Evolutionary conservation across 352 stramenopile genomes (phyloP), one percentile per base, ranked within the genome.

Genomic region (Phytopythium chamaehyphon): DNA sequence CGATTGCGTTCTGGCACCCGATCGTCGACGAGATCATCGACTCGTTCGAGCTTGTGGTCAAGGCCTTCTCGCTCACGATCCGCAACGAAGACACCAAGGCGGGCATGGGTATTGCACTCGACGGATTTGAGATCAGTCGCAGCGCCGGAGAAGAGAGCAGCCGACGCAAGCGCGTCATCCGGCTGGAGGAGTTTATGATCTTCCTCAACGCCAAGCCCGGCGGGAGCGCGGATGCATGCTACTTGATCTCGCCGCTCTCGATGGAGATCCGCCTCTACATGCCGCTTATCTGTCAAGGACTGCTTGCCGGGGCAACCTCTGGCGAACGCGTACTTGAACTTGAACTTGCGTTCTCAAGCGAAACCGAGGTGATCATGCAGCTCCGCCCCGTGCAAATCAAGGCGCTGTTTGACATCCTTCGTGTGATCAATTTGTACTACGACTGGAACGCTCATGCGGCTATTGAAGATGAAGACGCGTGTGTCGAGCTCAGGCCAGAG

Each of bases 1-100:
- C 51, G 2, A 8, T 38, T 0, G 67, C 71, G 42, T 71, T 76
- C 44, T 90, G 78, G 79, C 76, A 90, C 24, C 19, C 57, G 36
- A 62, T 70, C 22, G 47, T 90, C 37, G 83, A 93, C 64, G 57
- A 75, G 37, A 51, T 90, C 45, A 61, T 93, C 42, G 80, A 93
- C 47, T 88, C 80, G 44, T 86, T 91, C 47, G 66, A 67, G 24
- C 76, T 90, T 36, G 57, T 64, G 9, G 48, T 89, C 54, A 47
- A 68, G 15, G 55, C 55, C 7, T 71, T 90, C 38, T 66, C 63
- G 31, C 59, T 93, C 14, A 73, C 65, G 33, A 77, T 90, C 39
- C 63, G 69, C 21, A 77, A 91, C 47, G 78, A 91, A 26, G 69
- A 78, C 59, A 76, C 75, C 16, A 59, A 56, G 1, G 55, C 68